Evolutionary conservation across 176 grass and related monocot genomes (phyloP), one percentile per base, ranked within the genome.

Genomic region (Ensete glaucum): DNA sequence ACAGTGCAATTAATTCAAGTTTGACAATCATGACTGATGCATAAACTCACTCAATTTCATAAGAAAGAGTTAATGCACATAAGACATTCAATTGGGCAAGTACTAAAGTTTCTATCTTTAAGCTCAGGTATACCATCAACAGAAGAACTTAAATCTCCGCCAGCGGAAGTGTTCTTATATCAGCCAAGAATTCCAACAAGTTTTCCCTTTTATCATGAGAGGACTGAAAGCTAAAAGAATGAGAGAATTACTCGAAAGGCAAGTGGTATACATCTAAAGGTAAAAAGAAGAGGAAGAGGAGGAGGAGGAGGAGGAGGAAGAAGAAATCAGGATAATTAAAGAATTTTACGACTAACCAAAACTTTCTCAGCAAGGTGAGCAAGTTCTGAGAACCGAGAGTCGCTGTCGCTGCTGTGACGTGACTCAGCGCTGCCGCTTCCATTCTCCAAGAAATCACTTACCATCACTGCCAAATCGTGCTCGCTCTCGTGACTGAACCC

Each of bases 361-460:
- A 97, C 84, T 21, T 76, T 90, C 63, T 97, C 94, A 8, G 82
- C 85, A 55, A 90, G 89, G 68, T 97, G 87, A 14, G 81, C 90
- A 76, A 97, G 85, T 79, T 97, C 93, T 15, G 88, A 73, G 72
- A 90, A 85, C 1, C 75, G 82, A 17, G 82, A 85, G 24, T 97
- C 94, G 72, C 75, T 83, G 78, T 97, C 90, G 79, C 90, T 97
- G 77, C 85, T 97, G 29, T 63, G 77, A 50, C 89, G 84, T n/a
- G 93, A 97, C 17, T 97, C 93, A 1, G 81, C 67, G 4, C 79
- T 80, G 69, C 77, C 81, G 65, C 74, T 86, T 8, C 82, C 93
- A 78, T 83, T 88, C 85, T 97, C 94, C 64, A 90, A 87, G 73
- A 97, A 97, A 66, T 97, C 90, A 57, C 68, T 85, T n/a, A 97